phyloP scores from a whole-genome alignment of 495 filamentous ascomycete genomes.

The Aspergillus baeticus region DNA sequence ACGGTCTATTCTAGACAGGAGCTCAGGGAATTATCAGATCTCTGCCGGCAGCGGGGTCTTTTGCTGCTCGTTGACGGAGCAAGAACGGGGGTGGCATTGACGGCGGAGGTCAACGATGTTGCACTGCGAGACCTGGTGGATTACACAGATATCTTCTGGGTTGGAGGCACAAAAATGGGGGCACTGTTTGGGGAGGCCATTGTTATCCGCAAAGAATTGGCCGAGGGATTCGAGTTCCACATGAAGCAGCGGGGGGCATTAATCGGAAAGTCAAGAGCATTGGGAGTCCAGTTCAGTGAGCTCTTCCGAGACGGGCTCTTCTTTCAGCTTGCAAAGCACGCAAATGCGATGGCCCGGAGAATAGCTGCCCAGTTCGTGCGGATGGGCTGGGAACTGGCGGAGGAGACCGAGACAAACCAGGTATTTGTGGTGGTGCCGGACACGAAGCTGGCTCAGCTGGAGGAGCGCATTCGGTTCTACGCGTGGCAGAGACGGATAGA shows the following conservation, averaged over 20 bases:
- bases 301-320: slow-evolving; percentile 39
- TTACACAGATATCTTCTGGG: slow-evolving; percentile 44
- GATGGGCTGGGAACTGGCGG: slow-evolving; percentile 7
- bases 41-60: slow-evolving; percentile 34
- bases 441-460: slow-evolving; percentile 20
- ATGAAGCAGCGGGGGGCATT: slow-evolving; percentile 46
- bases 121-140: slow-evolving; percentile 39
- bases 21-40: slow-evolving; percentile 28
- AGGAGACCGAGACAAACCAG: slow-evolving; percentile 36
- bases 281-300: slow-evolving; percentile 46
- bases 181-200: slow-evolving; percentile 45
- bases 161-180: slow-evolving; percentile 46
- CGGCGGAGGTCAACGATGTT: slow-evolving; percentile 32
- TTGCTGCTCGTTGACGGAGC: slow-evolving; percentile 44
- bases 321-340: slow-evolving; percentile 39
- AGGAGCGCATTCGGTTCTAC: slow-evolving; percentile 35
- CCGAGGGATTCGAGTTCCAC: slow-evolving; percentile 43
- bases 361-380: slow-evolving; percentile 4
- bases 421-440: slow-evolving; percentile 33
- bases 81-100: slow-evolving; percentile 38
- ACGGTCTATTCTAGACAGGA: slow-evolving; percentile 41
- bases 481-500: slow-evolving; percentile 27
- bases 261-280: slow-evolving; percentile 41
- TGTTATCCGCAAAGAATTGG: slow-evolving; percentile 32
- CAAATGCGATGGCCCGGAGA: slow-evolving; percentile 38